Base-by-base conservation (phyloP, 345 rosid species). In the Iberis pinnata region DNA sequence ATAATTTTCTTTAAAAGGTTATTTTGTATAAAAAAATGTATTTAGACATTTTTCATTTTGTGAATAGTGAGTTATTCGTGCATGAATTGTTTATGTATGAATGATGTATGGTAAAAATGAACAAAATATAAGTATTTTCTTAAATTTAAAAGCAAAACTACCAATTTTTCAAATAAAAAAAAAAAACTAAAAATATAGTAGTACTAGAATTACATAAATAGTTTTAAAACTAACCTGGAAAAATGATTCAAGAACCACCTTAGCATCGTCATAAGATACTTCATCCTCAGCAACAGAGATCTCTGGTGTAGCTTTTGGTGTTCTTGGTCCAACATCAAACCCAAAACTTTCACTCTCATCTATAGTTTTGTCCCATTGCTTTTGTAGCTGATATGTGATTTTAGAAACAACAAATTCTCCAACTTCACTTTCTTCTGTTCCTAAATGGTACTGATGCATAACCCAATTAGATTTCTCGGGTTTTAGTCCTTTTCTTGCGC, bases 401-500 rank as follows among this genome's bases (percentile, higher is more conserved):
- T 78, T 90, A 0, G 96, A 90, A 22, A 87, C 82, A 40, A 84
- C 95, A 65, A 65, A 84, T 7, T 78, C 83, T 3, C 88, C 95
- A 4, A 60, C 74, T 65, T 90, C 93, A 9, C 73, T 79, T 43
- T 78, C 87, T 5, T 78, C 81, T 18, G 29, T 61, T 36, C 98
- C 98, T 29, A 90, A 70, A 74, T 90, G 96, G 68, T 79, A 90
- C 40, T 90, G 98, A 59, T 84, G 89, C 82, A 84, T 67, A 18
- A 81, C 92, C 98, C 98, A 90, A 15, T 72, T 78, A 39, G 76
- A 66, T 60, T 84, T 90, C 43, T 72, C 76, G 0, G 92, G 75
- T 56, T 81, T 87, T 15, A 44, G 24, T 15, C 92, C 88, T 49
- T 75, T 79, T 64, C 73, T 80, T 8, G 83, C 65, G 56, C 69